Evolutionary conservation across 2,329 filamentous ascomycete genomes (phyloP), one percentile per base, ranked within the genome.

Genomic region (Aspergillus sp.): DNA sequence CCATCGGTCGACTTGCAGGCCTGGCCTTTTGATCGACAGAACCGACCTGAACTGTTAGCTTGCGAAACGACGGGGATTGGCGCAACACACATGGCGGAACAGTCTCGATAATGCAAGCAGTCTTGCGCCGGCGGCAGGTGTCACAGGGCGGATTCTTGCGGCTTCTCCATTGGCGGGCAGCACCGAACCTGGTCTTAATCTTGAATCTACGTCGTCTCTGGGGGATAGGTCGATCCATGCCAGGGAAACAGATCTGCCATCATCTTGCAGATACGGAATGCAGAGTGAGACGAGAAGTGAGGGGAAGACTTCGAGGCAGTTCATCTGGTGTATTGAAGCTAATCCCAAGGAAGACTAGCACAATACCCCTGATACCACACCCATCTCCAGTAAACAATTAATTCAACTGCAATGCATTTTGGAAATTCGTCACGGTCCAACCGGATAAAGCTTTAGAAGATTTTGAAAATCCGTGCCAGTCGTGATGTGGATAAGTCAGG

Each of bases 101-200:
- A 11, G 69, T 69, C 31, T 76, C 72, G 55, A 81, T 80, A 7
- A 80, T 73, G 63, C 78, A 81, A n/a, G 76, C 79, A 43, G 77
- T 79, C 67, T 80, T 81, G 17, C 79, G 70, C 47, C 69, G 69
- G 8, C 78, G 75, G 60, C 79, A 81, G 11, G 73, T 70, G 65
- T 81, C 79, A 59, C 79, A 81, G 2, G 79, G 79, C 25, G 77
- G 72, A 56, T 77, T 77, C 66, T 80, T 81, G 57, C 78, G 75
- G 64, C 79, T 80, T 55, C 78, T 43, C 52, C 52, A 55, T 48
- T 55, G 52, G 5, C 52, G 45, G n/a, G 52, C 25, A 9, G 52
- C 23, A 5, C 52, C 52, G 9, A 55, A 49, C 5, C 25, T 55
- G 37, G 52, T 55, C 23, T 43, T 48, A n/a, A 55, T 49, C 12